Conservation (phyloP, 2,329 filamentous ascomycete species). For the Paraphoma sp. region DNA sequence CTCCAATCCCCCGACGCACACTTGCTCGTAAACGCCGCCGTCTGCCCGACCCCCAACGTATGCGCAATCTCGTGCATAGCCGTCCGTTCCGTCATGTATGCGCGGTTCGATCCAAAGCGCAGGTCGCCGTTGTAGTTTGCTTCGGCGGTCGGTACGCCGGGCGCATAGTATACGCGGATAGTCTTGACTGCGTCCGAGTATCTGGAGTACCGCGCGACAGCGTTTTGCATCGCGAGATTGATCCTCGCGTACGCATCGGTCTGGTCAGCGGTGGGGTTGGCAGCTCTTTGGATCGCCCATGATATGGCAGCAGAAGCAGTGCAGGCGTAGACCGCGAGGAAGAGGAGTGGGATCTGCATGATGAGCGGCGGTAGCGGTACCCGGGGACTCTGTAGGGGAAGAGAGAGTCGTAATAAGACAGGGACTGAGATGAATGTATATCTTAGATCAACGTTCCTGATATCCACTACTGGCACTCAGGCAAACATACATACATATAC, state of each 20-base stretch:
- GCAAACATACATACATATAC: neutral
- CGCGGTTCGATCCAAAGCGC: slow-evolving; percentile 40
- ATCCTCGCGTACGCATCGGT: slow-evolving; percentile 41
- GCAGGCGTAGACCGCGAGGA: slow-evolving; percentile 25
- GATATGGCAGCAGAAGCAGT: slow-evolving; percentile 28
- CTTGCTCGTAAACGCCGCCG: slow-evolving; percentile 35
- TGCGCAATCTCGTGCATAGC: slow-evolving; percentile 46
- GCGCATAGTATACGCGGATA: slow-evolving; percentile 38
- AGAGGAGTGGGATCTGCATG: slow-evolving; percentile 32
- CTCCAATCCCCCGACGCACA: slow-evolving; percentile 40
- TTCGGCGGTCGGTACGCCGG: slow-evolving; percentile 43
- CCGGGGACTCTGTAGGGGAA: too few relatives aligned
- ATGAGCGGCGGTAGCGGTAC: neutral
- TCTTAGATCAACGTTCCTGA: too few relatives aligned
- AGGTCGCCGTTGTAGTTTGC: slow-evolving; percentile 45
- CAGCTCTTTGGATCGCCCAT: slow-evolving; percentile 35
- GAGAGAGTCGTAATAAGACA: too few relatives aligned
- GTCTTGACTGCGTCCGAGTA: slow-evolving; percentile 32
- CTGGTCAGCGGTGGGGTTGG: slow-evolving; percentile 40
- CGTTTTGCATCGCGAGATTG: slow-evolving; percentile 39
- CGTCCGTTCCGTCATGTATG: slow-evolving; percentile 45
- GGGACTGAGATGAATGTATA: too few relatives aligned
- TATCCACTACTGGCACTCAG: neutral
- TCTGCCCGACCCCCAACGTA: slow-evolving; percentile 43
- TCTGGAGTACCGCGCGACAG: slow-evolving; percentile 33